Evolutionary conservation across 805 yeast genomes (phyloP), one percentile per base, ranked within the genome.

Genomic region (Lachancea kluyveri): DNA sequence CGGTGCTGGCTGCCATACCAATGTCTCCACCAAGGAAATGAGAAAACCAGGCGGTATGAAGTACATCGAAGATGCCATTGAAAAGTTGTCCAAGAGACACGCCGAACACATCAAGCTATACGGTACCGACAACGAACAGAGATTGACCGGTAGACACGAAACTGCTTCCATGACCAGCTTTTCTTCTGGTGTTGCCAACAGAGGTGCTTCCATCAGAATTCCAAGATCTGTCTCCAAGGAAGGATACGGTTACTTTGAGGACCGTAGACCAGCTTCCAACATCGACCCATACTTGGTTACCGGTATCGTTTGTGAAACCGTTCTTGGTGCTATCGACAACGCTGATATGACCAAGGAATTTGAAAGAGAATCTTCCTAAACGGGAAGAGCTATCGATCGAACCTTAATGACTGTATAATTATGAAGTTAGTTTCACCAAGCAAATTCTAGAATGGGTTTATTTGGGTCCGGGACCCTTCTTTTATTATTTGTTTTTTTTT

Each of bases 1-100:
- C 65, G 98, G 98, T 72, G 97, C 98, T 64, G 98, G 98, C 57
- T 90, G 97, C 74, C 98, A 92, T 70, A 92, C 98, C 63, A 92
- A 92, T 65, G 97, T 92, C 41, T 87, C 96, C 29, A 92, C 98
- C 53, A 74, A 72, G 64, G 59, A 58, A 31, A 92, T 90, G 97
- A 87, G 98, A 74, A 62, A 59, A 21, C 83, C 85, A 60, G 98
- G 98, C 65, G 98, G 98, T 62, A 85, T 92, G 87, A 83, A 84
- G 66, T 70, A 65, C 65, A 92, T 92, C 58, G 96, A 92, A 58
- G 82, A 70, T 35, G 97, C 97, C 40, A 77, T 92, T 57, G 85
- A 80, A 62, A 86, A 85, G 72, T 78, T 92, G 57, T 82, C 95
- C 52, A 80, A 80, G 74, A 88, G 97, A 75, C 98, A 92, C 69